Evolutionary conservation across 495 filamentous ascomycete species (phyloP), one percentile per base, ranked within the genome.

Genomic region (Lophiostoma macrostomum): DNA sequence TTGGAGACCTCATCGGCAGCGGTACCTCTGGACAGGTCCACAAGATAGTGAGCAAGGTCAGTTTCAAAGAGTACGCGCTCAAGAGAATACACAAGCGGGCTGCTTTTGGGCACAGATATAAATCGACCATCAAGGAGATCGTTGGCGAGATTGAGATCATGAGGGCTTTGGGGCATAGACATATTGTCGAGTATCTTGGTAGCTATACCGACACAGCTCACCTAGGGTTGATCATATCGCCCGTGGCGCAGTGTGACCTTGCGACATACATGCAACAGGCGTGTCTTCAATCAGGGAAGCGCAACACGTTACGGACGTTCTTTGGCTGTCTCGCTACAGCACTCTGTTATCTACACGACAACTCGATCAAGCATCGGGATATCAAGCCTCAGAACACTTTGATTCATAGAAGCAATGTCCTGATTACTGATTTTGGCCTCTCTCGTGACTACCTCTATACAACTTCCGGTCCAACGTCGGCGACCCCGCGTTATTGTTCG

Each of bases 171-270:
- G 51, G 46, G 29, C 58, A 64, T 20, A 41, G 19, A 12, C 53
- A 61, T 30, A 36, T 64, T n/a, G 61, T 66, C 6, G 43, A 54
- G 16, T 53, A 48, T 43, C 44, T 68, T 23, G 61, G 53, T 16
- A 68, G 64, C 32, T 73, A 73, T 46, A 69, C 71, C 1, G 65
- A 72, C 38, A 29, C 51, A 3, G 60, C 58, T 10, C 64, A 65
- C 24, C 23, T 71, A 25, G 70, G 58, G 14, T 14, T 73, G 12
- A 52, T 73, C 3, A 63, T 71, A 50, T 36, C 53, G 11, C 71
- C 71, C 23, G 62, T 41, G 58, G 69, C 55, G 16, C 64, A 72
- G n/a, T 54, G 31, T 34, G 60, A 72, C 35, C 38, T 73, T 16
- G 34, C 28, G 4, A 24, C 49, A n/a, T 66, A 50, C 16, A 13